Evolutionary conservation across 2,329 filamentous ascomycete genomes (phyloP).

Genomic region (Arthroderma sp.): DNA sequence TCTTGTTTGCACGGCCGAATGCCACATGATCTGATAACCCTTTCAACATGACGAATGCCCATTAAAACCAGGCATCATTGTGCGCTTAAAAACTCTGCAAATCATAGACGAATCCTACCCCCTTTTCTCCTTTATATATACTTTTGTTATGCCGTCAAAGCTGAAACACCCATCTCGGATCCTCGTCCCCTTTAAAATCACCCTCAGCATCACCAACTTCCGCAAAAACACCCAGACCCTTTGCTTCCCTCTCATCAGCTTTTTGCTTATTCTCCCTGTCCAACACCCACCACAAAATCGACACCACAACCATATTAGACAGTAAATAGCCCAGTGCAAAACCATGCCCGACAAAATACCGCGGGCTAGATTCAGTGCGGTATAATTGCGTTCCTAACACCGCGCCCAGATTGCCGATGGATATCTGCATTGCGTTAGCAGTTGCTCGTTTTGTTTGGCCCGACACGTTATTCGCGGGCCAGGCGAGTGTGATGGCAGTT

Average conservation of each 20-base stretch:
- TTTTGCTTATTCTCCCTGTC: conserved; percentile 45
- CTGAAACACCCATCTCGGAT: conserved; percentile 54
- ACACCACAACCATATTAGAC: conserved; percentile 43
- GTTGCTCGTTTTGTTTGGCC: conserved; percentile 57
- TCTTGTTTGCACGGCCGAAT: too few relatives aligned
- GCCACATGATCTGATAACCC: too few relatives aligned
- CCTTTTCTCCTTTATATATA: too few relatives aligned
- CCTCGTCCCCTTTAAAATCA: conserved; percentile 48
- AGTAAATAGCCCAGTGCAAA: conserved; percentile 53
- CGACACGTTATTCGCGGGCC: conserved; percentile 59
- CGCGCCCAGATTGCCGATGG: conserved; percentile 55
- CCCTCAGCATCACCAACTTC: conserved; percentile 38
- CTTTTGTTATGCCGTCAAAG: conserved; percentile 24
- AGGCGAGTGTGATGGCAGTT: conserved; percentile 48
- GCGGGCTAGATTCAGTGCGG: conserved; percentile 44
- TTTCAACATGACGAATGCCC: too few relatives aligned
- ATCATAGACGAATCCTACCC: too few relatives aligned
- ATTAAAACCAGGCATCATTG: too few relatives aligned
- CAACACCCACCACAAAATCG: conserved; percentile 41
- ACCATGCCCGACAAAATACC: conserved; percentile 53
- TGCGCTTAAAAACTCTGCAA: too few relatives aligned
- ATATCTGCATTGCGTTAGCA: conserved; percentile 58
- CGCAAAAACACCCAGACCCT: conserved; percentile 19
- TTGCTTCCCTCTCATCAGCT: conserved; percentile 32
- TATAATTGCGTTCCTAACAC: conserved; percentile 60